Evolutionary conservation across 495 filamentous ascomycete genomes (phyloP), one percentile per base, ranked within the genome.

Genomic region (Poronia punctata): DNA sequence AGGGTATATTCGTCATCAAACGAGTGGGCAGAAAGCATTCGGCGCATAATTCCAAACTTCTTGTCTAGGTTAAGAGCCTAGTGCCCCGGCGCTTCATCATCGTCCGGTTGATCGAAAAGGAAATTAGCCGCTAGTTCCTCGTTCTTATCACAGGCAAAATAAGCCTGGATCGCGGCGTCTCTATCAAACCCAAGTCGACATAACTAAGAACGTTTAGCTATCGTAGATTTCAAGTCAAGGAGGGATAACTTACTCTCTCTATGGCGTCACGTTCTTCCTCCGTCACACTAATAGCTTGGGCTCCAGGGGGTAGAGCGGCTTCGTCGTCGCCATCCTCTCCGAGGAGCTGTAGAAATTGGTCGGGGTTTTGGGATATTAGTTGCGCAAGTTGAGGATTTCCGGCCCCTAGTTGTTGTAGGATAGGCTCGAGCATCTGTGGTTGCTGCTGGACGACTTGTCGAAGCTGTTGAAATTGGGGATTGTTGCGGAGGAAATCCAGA

Each of bases 91-190:
- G 59, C 52, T 10, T 88, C 84, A 23, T 83, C 82, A 20, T 97
- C 92, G 43, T 92, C 87, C 1, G 89, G 88, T 60, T 96, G 87
- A 49, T 98, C 92, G 56, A 98, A 98, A 38, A 98, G 71, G 65
- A 96, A 96, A 58, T 98, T 98, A 21, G 92, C 92, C 3, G 92
- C 89, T 24, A 97, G 70, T 60, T 98, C 92, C 64, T 98, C 92
- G 61, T 98, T 96, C 74, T 97, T 98, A 65, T 98, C 92, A 61
- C 92, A 98, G 5, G 92, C 92, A 60, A 98, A 97, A 68, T 97
- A 98, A 9, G 92, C 92, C 68, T 98, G 92, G 57, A 98, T 95
- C 29, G 90, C 93, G 49, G 83, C 75, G 52, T 97, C 90, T 20
- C 89, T 82, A 37, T 88, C 78, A 61, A 98, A 98, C 8, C 92